A percentile compares a stretch with the other conserved stretches of the same genome.
Evolutionary conservation across 2,329 filamentous ascomycete genomes (phyloP).

Genomic region (Cladophialophora yegresii): DNA sequence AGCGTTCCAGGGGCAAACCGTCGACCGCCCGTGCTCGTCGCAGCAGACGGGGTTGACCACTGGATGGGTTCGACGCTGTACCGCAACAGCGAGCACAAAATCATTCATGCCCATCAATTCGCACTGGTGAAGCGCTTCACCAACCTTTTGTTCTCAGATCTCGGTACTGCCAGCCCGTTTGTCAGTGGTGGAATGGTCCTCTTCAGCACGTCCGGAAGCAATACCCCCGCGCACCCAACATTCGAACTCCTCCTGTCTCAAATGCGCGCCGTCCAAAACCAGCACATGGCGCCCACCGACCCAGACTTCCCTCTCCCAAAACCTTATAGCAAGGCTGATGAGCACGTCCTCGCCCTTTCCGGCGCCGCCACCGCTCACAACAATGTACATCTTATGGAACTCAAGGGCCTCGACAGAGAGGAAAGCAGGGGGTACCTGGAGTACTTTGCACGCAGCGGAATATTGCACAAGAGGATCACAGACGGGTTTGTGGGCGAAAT

Average conservation of each 20-base stretch:
- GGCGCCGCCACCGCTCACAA: constrained; percentile 33
- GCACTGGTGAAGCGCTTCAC: constrained; percentile 73
- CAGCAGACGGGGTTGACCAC: constrained; percentile 76
- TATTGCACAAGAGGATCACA: constrained; percentile 70
- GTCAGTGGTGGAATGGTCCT: constrained; percentile 78
- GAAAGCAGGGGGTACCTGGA: constrained; percentile 83
- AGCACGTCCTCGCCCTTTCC: constrained; percentile 51
- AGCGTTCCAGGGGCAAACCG: constrained; percentile 52
- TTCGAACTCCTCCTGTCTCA: constrained; percentile 67
- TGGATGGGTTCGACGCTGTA: constrained; percentile 80
- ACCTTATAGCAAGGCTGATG: constrained; percentile 57
- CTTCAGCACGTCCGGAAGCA: constrained; percentile 72
- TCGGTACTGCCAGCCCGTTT: constrained; percentile 49
- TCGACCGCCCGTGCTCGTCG: constrained; percentile 68
- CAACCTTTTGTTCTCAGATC: constrained; percentile 65
- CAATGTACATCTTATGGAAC: constrained; percentile 49
- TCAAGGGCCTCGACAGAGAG: constrained; percentile 69
- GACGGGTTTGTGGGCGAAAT: constrained; percentile 73
- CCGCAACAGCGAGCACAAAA: constrained; percentile 67
- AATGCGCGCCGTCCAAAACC: constrained; percentile 47
- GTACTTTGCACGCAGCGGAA: constrained; percentile 86
- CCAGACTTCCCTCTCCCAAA: constrained; percentile 52
- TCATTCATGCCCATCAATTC: constrained; percentile 84
- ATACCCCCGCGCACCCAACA: constrained; percentile 64
- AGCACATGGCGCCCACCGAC: constrained; percentile 39